Percentiles rank a stretch among this genome's conserved stretches.
These are phyloP conservation scores for Penicillium steckii DNA, from an alignment of 495 filamentous ascomycete genomes.

Conservation along the genomic window DNA sequence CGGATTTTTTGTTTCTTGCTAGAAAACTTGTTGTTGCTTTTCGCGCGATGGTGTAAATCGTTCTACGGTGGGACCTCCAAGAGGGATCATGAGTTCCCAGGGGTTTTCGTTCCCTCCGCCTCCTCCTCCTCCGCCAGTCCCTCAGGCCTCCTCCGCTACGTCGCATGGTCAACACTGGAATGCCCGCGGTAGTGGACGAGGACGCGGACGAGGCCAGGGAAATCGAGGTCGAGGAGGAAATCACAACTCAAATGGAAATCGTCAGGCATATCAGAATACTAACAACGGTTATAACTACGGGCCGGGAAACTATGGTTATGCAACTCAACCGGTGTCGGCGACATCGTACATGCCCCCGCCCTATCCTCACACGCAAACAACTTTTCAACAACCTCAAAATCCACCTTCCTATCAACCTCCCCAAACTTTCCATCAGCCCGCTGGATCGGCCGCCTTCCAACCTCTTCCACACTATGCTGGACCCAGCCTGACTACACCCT, in stretches of 20 bases:
- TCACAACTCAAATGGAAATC: constrained; percentile 34
- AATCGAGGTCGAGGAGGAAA: constrained; percentile 54
- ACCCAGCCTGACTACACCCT: constrained; percentile 17
- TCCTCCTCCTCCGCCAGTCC: constrained; percentile 43
- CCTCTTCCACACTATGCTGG: constrained; percentile 31
- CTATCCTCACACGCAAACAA: constrained; percentile 26
- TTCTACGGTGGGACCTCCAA: constrained; percentile 12
- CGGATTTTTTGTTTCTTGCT: not conserved
- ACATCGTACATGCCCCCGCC: constrained; percentile 28
- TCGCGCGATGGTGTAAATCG: constrained; percentile 16
- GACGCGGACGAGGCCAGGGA: constrained; percentile 43
- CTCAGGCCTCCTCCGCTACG: constrained; percentile 20
- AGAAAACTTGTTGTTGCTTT: not conserved
- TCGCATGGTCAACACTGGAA: constrained; percentile 35
- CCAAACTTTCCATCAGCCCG: constrained; percentile 27
- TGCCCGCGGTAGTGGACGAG: constrained; percentile 36
- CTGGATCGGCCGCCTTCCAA: constrained; percentile 27
- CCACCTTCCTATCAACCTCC: constrained; percentile 24
- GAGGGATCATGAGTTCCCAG: constrained; percentile 45
- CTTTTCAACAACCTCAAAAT: constrained; percentile 26
- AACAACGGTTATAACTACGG: constrained; percentile 25
- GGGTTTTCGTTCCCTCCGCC: constrained; percentile 54
- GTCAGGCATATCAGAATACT: constrained; percentile 18
- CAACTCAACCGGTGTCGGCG: constrained; percentile 27
- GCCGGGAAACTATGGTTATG: constrained; percentile 35